Evolutionary conservation across 495 filamentous ascomycete species (phyloP).

Genomic region (Penicillium samsonianum): DNA sequence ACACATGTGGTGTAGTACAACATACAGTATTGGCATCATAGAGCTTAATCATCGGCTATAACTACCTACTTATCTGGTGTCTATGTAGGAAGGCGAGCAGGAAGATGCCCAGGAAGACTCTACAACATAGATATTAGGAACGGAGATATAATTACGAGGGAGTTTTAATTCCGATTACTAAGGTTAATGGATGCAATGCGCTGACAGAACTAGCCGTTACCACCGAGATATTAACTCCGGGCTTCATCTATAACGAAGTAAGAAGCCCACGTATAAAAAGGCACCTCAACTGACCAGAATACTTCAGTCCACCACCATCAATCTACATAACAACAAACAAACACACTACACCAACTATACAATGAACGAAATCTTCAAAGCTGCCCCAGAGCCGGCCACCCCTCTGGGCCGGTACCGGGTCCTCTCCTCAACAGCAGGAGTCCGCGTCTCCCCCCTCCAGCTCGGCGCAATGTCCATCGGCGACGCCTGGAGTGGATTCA

Average conservation of each 20-base stretch:
- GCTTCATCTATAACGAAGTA: not conserved
- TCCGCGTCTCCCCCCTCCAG: slow-evolving; percentile 61
- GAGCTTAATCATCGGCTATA: no score
- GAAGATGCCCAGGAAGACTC: no score
- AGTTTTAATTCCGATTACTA: not conserved
- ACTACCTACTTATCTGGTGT: no score
- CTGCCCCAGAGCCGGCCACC: slow-evolving; percentile 52
- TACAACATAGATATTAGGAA: not conserved
- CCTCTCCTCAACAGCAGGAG: slow-evolving; percentile 58
- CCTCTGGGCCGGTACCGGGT: slow-evolving; percentile 61
- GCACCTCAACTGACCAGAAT: not conserved
- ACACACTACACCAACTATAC: slow-evolving; percentile 3
- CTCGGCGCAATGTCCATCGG: slow-evolving; percentile 68
- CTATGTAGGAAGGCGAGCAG: not conserved
- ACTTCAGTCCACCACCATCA: not conserved
- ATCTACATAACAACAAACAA: not conserved
- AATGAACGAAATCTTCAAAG: slow-evolving; percentile 43
- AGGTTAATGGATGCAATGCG: not conserved
- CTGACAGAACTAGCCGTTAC: not conserved
- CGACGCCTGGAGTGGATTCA: slow-evolving; percentile 48
- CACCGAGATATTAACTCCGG: not conserved
- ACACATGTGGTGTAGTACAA: not conserved
- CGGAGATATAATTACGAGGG: not conserved
- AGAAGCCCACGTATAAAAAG: slow-evolving; percentile 1
- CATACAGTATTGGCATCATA: not conserved